Evolutionary conservation across 169 alveolate species (phyloP).

Genomic region (Plasmodium knowlesi): DNA sequence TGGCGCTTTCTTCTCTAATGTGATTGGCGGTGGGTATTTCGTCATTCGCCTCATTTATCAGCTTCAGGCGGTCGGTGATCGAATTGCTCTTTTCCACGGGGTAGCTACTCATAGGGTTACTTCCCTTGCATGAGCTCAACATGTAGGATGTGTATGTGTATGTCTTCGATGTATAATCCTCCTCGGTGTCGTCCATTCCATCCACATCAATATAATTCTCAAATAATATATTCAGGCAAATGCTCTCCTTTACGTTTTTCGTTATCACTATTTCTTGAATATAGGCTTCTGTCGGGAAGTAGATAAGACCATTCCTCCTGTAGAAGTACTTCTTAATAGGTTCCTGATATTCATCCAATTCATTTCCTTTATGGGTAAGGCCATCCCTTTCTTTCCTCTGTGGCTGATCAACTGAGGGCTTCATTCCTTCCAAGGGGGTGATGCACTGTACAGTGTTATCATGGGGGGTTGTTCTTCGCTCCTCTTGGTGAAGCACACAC

Average conservation of each 20-base stretch:
- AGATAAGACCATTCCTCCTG: constrained; percentile 5
- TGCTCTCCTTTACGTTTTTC: constrained; percentile 39
- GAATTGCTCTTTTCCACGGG: neutral
- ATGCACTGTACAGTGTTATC: neutral
- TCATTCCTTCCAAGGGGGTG: neutral
- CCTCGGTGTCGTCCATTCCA: neutral
- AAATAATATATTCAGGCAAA: constrained; percentile 46
- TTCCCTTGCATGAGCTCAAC: neutral
- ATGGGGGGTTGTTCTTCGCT: neutral
- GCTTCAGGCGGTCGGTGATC: neutral
- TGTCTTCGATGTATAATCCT: neutral
- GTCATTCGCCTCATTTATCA: neutral
- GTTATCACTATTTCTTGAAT: constrained; percentile 60
- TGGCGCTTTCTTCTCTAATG: constrained; percentile 5
- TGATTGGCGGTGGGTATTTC: neutral
- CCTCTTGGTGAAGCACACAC: neutral
- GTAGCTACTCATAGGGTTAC: neutral
- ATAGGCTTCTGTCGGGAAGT: constrained; percentile 56
- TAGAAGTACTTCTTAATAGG: constrained; percentile 51
- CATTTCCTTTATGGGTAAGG: neutral
- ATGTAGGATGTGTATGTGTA: constrained; percentile 3
- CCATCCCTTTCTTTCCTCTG: neutral
- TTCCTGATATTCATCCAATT: neutral
- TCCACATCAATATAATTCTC: constrained; percentile 16
- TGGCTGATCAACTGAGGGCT: neutral